Conservation (phyloP, 1,284 basidiomycete species). For the Marasmius fiardii region DNA sequence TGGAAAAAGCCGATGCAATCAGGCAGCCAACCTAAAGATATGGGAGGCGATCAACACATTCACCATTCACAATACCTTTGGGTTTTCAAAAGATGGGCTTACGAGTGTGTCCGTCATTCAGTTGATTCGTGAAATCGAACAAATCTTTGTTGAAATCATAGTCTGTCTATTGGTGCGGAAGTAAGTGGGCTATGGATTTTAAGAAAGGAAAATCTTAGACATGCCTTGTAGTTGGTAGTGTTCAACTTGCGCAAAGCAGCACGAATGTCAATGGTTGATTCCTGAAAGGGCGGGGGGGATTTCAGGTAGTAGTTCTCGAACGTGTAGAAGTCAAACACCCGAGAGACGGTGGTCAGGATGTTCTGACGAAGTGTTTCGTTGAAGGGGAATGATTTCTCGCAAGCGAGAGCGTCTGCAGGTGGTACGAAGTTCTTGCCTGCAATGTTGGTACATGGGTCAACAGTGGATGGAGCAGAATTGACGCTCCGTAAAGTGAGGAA, state of each 20-base stretch:
- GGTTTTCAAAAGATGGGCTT: slow-evolving; percentile 16
- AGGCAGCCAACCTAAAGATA: slow-evolving; percentile 50
- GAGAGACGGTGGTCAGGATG: slow-evolving; percentile 46
- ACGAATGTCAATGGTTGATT: slow-evolving; percentile 55
- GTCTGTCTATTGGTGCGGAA: slow-evolving; percentile 37
- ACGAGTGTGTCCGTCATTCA: slow-evolving; percentile 69
- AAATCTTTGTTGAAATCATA: slow-evolving; percentile 62
- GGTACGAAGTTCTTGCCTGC: slow-evolving; percentile 45
- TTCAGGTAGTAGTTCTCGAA: slow-evolving; percentile 61
- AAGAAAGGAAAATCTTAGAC: slow-evolving; percentile 12
- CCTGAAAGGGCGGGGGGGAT: slow-evolving; percentile 59
- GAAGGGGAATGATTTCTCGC: slow-evolving; percentile 59
- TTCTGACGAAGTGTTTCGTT: slow-evolving; percentile 62
- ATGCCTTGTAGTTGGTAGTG: slow-evolving; percentile 41
- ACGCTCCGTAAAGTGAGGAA: neutral
- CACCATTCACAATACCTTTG: neutral
- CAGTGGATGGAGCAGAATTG: slow-evolving; percentile 17
- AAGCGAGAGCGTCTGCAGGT: slow-evolving; percentile 54
- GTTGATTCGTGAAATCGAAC: slow-evolving; percentile 50
- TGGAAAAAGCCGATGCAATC: slow-evolving; percentile 56
- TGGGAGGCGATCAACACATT: neutral
- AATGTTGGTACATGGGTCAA: slow-evolving; percentile 49
- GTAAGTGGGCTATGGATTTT: neutral
- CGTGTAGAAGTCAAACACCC: slow-evolving; percentile 63
- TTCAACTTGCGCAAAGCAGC: slow-evolving; percentile 45